Evolutionary conservation across 2,329 filamentous ascomycete genomes (phyloP), one percentile per base, ranked within the genome.

Genomic region (Alternaria hordeiaustralica): DNA sequence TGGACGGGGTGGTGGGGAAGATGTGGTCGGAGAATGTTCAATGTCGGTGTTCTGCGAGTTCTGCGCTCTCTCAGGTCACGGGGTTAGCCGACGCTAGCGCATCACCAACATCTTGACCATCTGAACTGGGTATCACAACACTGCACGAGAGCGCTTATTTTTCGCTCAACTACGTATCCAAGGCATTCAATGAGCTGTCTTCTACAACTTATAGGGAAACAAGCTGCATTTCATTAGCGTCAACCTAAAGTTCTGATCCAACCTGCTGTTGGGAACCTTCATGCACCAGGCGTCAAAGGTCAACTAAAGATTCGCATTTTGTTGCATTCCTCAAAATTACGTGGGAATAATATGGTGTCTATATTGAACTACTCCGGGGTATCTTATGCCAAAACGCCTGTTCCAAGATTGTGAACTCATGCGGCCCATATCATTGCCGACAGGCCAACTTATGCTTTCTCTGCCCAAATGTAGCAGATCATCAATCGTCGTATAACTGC

Each of bases 401-500:
- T 43, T 18, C 51, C 25, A 26, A 60, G 25, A 46, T 57, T n/a
- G 41, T 46, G 43, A 58, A 53, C 26, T 18, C 18, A 13, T 53
- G 20, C 13, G 33, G 13, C 28, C 9, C 49, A 20, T 25, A 3
- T 3, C 20, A 33, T 10, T 4, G 1, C 36, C 10, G 3, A 18
- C 3, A 1, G 36, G 9, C 36, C 1, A 53, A 13, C 20, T 41
- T 0, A 53, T 36, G 20, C 49, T 36, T n/a, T n/a, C 30, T 25
- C 11, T 36, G 1, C 23, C 30, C 26, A 12, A 49, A 25, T 21
- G 5, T n/a, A 18, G 6, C 11, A 20, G 2, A 11, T 2, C 9
- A 23, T 72, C 62, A 77, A 47, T 80, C 77, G 25, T 79, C 77
- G 26, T 72, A 71, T 13, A 79, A 73, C 55, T 80, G 78, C 57